A percentile compares a stretch with the other conserved stretches of the same genome.
Evolutionary conservation across 495 filamentous ascomycete genomes (phyloP).

Genomic region (Achaetomiella virescens): DNA sequence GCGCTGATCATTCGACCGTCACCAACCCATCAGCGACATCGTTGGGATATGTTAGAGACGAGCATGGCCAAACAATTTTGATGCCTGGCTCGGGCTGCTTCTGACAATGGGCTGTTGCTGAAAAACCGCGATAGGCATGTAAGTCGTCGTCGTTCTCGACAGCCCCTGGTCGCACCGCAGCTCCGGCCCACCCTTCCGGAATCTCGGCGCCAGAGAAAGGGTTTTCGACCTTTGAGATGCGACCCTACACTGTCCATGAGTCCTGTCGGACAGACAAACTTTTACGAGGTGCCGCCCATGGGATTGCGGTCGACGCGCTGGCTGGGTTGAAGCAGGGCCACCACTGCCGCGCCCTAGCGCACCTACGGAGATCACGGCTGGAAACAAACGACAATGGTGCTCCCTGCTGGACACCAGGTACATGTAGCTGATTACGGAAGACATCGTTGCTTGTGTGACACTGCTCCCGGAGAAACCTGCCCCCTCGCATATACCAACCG

Average conservation of each 20-base stretch:
- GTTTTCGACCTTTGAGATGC: neutral
- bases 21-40: neutral
- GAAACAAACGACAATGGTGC: too few relatives aligned
- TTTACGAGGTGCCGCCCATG: neutral
- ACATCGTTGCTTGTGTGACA: too few relatives aligned
- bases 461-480: too few relatives aligned
- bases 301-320: neutral
- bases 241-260: neutral
- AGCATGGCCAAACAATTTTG: too few relatives aligned
- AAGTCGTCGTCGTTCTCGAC: neutral
- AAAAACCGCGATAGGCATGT: neutral
- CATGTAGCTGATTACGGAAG: too few relatives aligned
- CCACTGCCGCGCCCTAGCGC: too few relatives aligned
- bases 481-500: too few relatives aligned
- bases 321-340: neutral
- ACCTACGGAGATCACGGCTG: too few relatives aligned
- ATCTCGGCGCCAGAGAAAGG: neutral
- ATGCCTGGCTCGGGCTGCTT: neutral
- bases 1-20: neutral
- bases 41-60: neutral
- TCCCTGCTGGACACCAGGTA: too few relatives aligned
- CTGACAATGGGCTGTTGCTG: neutral
- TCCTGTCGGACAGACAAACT: neutral
- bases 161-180: neutral
- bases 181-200: neutral